Evolutionary conservation across 2,329 filamentous ascomycete genomes (phyloP), one percentile per base, ranked within the genome.

Genomic region (Diaporthe sp.): DNA sequence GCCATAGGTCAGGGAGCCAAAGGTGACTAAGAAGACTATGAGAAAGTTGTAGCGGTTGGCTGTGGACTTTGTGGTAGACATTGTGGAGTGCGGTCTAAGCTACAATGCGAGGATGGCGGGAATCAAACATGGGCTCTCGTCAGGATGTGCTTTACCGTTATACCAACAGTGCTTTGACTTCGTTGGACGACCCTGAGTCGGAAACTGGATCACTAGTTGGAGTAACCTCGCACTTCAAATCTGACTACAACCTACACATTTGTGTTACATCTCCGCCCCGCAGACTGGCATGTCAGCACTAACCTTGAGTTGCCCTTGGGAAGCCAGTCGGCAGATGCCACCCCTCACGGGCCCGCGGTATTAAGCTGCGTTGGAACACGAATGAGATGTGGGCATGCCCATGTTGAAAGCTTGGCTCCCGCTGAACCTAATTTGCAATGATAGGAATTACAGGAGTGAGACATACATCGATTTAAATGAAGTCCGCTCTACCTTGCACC

Each of bases 1-100:
- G 60, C 79, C 78, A 76, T 80, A 81, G 8, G 79, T 79, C 3
- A 81, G 76, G 1, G 80, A 81, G 4, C 80, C 78, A 15, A 81
- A 61, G 7, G 77, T 75, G 7, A 74, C 77, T 37, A 80, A 78
- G 58, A 81, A 78, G 28, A 76, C 57, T 15, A 76, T 57, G 4
- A 72, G 55, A 39, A 76, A 72, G 37, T 76, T 76, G 58, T 76
- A 76, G 22, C 72, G 58, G n/a, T 44, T 75, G n/a, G 67, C 53
- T 12, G 15, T 37, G 2, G 37, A 10, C 13, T 25, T 57, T 17
- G 15, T 42, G 3, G 39, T 28, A 71, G 34, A 53, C 67, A 71
- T 71, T 44, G 4, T 57, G 12, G 22, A 39, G 9, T 53, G 8
- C 6, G 17, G 13, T 2, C n/a, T 47, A 5, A 34, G 4, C 10